Evolutionary conservation across 768 basidiomycete species (phyloP).

Genomic region (Calocera cornea): DNA sequence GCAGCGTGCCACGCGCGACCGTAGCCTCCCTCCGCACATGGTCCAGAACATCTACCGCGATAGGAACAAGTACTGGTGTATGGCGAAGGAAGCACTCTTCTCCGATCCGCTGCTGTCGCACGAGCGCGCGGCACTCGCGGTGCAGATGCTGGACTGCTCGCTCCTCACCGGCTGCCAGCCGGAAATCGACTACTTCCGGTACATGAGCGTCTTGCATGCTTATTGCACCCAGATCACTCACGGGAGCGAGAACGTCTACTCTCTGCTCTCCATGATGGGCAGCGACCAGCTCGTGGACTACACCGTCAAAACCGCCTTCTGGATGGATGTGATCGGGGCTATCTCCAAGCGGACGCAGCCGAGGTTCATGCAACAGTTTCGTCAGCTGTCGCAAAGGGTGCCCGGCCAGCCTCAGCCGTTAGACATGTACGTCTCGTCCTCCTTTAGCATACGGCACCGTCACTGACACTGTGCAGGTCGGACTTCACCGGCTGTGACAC

Average conservation of each 20-base stretch:
- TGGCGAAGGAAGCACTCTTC: background rate
- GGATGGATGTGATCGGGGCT: background rate
- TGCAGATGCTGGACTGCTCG: background rate
- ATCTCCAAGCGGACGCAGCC: background rate
- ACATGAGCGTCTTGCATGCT: background rate
- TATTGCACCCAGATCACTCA: background rate
- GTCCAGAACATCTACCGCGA: background rate
- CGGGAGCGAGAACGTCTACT: background rate
- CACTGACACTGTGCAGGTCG: conserved; percentile 37
- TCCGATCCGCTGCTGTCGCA: background rate
- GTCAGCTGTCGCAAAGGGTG: background rate
- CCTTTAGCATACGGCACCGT: background rate
- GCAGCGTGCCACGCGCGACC: background rate
- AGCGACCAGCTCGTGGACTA: background rate
- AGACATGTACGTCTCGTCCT: background rate
- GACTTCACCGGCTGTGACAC: conserved; percentile 63
- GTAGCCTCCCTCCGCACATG: background rate
- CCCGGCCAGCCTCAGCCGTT: background rate
- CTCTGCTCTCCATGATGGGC: background rate
- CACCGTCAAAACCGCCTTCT: background rate
- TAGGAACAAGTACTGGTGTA: background rate
- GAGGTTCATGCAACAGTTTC: background rate
- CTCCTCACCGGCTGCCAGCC: background rate
- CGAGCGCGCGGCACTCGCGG: background rate
- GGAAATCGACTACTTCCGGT: background rate